Evolutionary conservation across 1,284 basidiomycete species (phyloP), one percentile per base, ranked within the genome.

Genomic region (Coriolopsis trogii): DNA sequence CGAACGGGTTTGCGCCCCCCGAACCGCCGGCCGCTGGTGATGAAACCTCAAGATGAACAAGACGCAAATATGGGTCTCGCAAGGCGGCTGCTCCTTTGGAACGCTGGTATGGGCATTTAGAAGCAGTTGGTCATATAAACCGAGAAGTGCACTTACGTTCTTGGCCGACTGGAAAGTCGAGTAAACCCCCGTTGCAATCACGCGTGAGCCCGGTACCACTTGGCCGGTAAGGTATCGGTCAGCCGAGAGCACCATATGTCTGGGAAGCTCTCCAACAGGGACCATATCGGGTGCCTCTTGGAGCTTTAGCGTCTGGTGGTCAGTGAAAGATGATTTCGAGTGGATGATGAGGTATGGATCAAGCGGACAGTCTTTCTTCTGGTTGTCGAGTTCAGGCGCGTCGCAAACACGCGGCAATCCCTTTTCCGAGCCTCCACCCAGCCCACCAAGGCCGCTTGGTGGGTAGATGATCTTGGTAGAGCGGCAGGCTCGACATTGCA

Each of bases 281-380:
- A 99, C 97, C 94, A 98, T 98, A 70, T 99, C 97, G 0, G 97
- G 97, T 6, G 96, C 95, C 73, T 99, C 97, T 71, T 99, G 97
- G 13, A 99, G 81, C 71, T 99, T 99, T 63, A 99, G 81, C 6
- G 87, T 92, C 72, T 99, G 97, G 63, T 95, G 93, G 69, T 99
- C 97, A 24, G 96, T 89, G 68, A 99, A 99, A 4, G 82, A 77
- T 46, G 94, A 99, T 70, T 94, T 93, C 48, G 95, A 91, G 71
- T 99, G 97, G 10, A 99, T 79, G 63, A 99, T 97, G 41, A 96
- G 80, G 72, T 95, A 99, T 0, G 97, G 97, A 67, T 99, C 97
- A 48, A 98, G 73, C 0, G 95, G 94, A 67, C 97, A 99, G 52
- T 94, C 89, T 62, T 97, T 97, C 66, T 87, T 82, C 70, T 92